phyloP scores from a whole-genome alignment of 2,329 filamentous ascomycete species.

The Alternaria novae-zelandiae region DNA sequence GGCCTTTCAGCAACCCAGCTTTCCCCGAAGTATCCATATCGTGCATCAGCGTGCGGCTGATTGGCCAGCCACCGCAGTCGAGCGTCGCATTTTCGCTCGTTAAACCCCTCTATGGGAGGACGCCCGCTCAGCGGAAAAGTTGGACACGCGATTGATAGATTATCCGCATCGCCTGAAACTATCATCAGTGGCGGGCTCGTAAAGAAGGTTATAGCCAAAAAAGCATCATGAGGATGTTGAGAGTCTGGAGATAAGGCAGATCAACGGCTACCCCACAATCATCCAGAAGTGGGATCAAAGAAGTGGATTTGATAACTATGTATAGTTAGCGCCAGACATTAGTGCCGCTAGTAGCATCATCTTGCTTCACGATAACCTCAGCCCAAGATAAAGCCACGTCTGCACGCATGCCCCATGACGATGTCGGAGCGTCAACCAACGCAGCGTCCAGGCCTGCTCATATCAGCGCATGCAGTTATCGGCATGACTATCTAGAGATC shows the following conservation, averaged over 20 bases:
- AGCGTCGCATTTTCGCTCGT: conserved; percentile 1
- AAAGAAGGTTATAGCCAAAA: conserved; percentile 9
- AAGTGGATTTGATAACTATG: conserved; percentile 20
- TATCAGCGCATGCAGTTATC: neutral
- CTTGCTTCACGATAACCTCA: conserved; percentile 24
- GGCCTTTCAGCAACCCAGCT: conserved; percentile 19
- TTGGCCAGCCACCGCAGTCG: conserved; percentile 21
- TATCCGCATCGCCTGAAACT: conserved; percentile 11
- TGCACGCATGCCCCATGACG: conserved; percentile 17
- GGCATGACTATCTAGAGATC: conserved; percentile 1
- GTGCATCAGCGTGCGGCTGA: conserved; percentile 26
- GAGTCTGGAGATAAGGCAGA: conserved; percentile 15
- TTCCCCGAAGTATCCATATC: conserved; percentile 14
- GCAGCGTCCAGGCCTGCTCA: neutral
- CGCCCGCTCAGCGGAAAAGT: conserved; percentile 33
- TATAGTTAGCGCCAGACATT: conserved; percentile 8
- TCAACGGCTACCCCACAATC: conserved; percentile 26
- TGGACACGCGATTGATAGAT: conserved; percentile 21
- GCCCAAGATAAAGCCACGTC: conserved; percentile 31
- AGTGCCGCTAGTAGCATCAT: conserved; percentile 26
- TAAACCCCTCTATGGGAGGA: conserved; percentile 35
- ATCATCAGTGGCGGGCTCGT: conserved; percentile 6
- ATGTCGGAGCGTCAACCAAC: conserved; percentile 12
- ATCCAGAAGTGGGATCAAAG: conserved; percentile 14
- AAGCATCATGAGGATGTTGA: conserved; percentile 14